Percentiles rank a stretch among this genome's conserved stretches.
These are phyloP conservation scores for Yamadazyma mexicana DNA, from an alignment of 1,139 yeast species.

Conservation along the genomic window DNA sequence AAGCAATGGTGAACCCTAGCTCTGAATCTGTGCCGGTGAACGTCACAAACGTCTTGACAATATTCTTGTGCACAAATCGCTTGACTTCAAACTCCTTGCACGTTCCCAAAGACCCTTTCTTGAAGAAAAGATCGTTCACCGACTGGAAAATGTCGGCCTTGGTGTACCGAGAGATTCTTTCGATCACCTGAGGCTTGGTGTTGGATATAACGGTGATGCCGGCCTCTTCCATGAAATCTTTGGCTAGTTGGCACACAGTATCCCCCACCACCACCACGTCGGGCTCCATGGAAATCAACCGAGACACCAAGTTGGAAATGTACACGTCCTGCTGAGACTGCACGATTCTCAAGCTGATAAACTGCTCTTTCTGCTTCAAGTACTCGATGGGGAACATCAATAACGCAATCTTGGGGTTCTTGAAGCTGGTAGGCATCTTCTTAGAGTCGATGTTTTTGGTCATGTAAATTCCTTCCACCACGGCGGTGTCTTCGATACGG, in stretches of 20 bases:
- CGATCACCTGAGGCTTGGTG: constrained; percentile 80
- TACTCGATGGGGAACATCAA: constrained; percentile 91
- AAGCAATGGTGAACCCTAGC: constrained; percentile 77
- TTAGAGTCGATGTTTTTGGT: constrained; percentile 84
- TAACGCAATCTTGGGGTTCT: constrained; percentile 73
- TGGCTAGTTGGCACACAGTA: constrained; percentile 80
- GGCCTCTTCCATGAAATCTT: constrained; percentile 67
- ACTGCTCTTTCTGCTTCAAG: constrained; percentile 66
- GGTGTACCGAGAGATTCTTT: constrained; percentile 76
- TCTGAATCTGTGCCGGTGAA: constrained; percentile 75
- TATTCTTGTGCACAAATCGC: constrained; percentile 54
- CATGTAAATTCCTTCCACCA: constrained; percentile 79
- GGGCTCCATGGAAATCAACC: constrained; percentile 77
- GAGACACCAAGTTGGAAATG: constrained; percentile 74
- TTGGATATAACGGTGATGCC: constrained; percentile 78
- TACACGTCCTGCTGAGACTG: constrained; percentile 88
- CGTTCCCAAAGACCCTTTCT: constrained; percentile 62
- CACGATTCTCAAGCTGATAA: constrained; percentile 80
- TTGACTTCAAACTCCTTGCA: constrained; percentile 74
- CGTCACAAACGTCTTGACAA: constrained; percentile 70
- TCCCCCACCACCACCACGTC: constrained; percentile 80
- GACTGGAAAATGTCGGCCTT: constrained; percentile 72
- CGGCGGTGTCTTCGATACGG: constrained; percentile 53
- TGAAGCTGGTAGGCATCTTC: constrained; percentile 65
- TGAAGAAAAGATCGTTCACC: constrained; percentile 48